Evolutionary conservation across 257 asterid species (phyloP), one percentile per base, ranked within the genome.

Genomic region (Sherardia arvensis): DNA sequence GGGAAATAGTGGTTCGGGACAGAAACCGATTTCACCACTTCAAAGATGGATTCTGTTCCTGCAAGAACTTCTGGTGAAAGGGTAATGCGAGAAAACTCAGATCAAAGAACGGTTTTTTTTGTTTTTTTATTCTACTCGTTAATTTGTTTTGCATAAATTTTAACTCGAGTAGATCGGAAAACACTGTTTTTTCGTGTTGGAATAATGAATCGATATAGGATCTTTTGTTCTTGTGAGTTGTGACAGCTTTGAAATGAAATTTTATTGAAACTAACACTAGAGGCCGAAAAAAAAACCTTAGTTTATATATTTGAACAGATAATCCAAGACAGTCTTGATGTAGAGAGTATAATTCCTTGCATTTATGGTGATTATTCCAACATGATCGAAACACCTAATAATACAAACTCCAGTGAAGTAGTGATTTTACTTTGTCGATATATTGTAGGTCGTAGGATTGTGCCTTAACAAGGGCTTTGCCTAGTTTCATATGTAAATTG

Each of bases 1-100:
- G 91, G 59, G 86, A 81, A 59, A 84, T 81, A 30, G 69, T 84
- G 25, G 77, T 81, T 27, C 70, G 91, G 67, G 85, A 81, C 48
- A 74, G 85, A 66, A 82, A 76, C 49, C 80, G 88, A 4, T 85
- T 85, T 67, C 92, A 82, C 67, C 79, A 53, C 62, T 82, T 82
- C 65, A 74, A 65, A 74, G 75, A 77, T 72, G 90, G 90, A 26
- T 8, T 67, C 0, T 85, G 88, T 59, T 82, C 87, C 0, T 80
- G 87, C 68, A 69, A 60, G 38, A 87, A 79, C 72, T 79, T 81
- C 71, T 79, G 90, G 90, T 81, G 67, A 64, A 62, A 62, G n/a
- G 20, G 55, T 49, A 21, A 49, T 18, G 26, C 7, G 55, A 21
- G 49, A 43, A 49, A 53, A 53, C 3, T 53, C 5, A 21, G 27